These are phyloP conservation scores for Tympanopsis confertula DNA, from an alignment of 2,329 filamentous ascomycete genomes.

Conservation along the genomic window DNA sequence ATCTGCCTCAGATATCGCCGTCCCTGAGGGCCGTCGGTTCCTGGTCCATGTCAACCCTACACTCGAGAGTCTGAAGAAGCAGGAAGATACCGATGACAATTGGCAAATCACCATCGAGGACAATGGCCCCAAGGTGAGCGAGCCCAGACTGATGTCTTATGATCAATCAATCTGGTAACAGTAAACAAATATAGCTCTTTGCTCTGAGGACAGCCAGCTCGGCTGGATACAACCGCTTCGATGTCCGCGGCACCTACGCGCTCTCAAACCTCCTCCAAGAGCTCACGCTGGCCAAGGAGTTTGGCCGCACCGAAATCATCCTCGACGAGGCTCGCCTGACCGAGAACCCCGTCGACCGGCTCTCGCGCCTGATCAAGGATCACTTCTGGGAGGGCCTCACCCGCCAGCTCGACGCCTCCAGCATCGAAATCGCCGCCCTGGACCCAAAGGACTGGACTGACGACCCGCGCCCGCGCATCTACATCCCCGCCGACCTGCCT, in stretches of 20 bases:
- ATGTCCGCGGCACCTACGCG: slow-evolving; percentile 93
- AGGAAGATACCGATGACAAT: slow-evolving; percentile 89
- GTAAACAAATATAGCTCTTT: slow-evolving; percentile 62
- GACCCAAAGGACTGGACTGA: slow-evolving; percentile 95
- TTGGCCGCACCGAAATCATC: slow-evolving; percentile 78
- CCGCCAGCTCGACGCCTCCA: slow-evolving; percentile 76
- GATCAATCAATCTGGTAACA: slow-evolving; percentile 5
- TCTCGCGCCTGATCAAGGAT: slow-evolving; percentile 75
- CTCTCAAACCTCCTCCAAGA: slow-evolving; percentile 93
- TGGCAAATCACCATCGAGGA: slow-evolving; percentile 98
- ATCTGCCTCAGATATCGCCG: slow-evolving; percentile 6
- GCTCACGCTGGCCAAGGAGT: slow-evolving; percentile 81
- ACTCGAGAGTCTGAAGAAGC: slow-evolving; percentile 63
- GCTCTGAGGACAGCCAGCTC: slow-evolving; percentile 76
- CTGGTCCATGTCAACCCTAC: slow-evolving; percentile 79
- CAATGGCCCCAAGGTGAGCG: slow-evolving; percentile 68
- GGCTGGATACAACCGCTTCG: slow-evolving; percentile 75
- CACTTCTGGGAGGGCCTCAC: slow-evolving; percentile 91
- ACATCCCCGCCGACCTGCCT: slow-evolving; percentile 72
- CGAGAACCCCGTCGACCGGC: slow-evolving; percentile 84
- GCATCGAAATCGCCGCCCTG: slow-evolving; percentile 71
- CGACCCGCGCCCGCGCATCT: slow-evolving; percentile 82
- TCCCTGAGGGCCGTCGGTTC: slow-evolving; percentile 49
- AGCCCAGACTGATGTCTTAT: slow-evolving; percentile 7
- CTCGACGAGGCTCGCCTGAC: slow-evolving; percentile 84